Evolutionary conservation across 108 stramenopile species (phyloP), one percentile per base, ranked within the genome.

Genomic region (Craspedostauros australis): DNA sequence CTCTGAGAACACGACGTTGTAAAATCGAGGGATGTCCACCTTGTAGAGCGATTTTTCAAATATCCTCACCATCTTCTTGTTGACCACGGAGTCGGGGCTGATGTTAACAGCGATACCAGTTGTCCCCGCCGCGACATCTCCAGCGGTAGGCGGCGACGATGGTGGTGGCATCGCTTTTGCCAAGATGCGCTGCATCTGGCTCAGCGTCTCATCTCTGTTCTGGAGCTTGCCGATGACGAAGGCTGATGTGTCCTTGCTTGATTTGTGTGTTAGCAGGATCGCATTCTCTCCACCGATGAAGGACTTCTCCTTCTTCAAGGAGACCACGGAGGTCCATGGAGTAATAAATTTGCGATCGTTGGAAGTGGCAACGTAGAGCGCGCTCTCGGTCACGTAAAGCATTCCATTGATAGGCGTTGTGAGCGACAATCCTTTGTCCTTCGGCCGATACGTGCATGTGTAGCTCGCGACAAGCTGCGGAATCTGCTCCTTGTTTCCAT

Each of bases 1-100:
- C 29, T 86, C 80, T 1, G 82, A 80, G 85, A 85, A 91, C 12
- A 69, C 80, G 18, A 58, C 66, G 23, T 75, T 58, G 51, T 82
- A 85, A 26, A 84, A 74, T 21, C 56, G 36, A 19, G 73, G 54
- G 39, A 92, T 79, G 3, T 81, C 71, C 14, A 88, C 64, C 54
- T 71, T 68, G 43, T 62, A 70, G 4, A 92, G 48, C 6, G 36
- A 57, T 25, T 79, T 79, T 1, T 68, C 57, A 15, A 86, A 40
- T 11, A 92, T 81, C 20, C 57, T 53, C 7, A 77, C 70, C 91
- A 92, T 92, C 24, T 79, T 72, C 36, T 58, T 47, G 3, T 86
- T 39, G 3, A 67, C 20, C 36, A 2, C 73, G 74, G 21, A 86
- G 77, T 3, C 63, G 49, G 14, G 75, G 57, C 39, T 48, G 51